Evolutionary conservation across 2,329 filamentous ascomycete species (phyloP), one percentile per base, ranked within the genome.

Genomic region (Fusarium liriodendri): DNA sequence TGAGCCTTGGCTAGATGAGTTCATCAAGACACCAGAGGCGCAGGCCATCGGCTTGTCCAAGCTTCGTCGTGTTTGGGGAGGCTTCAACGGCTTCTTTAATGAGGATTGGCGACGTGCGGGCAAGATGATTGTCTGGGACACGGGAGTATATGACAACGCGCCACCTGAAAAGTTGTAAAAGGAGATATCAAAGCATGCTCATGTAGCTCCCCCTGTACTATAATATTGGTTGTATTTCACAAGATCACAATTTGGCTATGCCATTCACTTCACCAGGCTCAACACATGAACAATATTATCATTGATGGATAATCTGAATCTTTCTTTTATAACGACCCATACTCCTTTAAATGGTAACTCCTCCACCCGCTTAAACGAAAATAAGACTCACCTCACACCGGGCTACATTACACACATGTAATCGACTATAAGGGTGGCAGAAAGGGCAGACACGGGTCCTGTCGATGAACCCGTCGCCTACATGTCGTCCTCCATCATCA

Each of bases 61-160:
- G 65, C 77, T 88, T 11, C 83, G 70, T 14, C 84, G 85, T 71
- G 87, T 86, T 9, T 92, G 90, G 90, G 82, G 83, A 42, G 86
- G 84, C 4, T 89, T 87, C 81, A 92, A 92, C 77, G 90, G 89
- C 13, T 81, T 90, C 57, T 91, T 91, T 78, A 89, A 89, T 72
- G 90, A 92, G 78, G 90, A 92, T 78, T 86, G 84, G 81, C 84
- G 90, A 64, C 85, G 90, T 65, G 79, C 83, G 2, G 90, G 90
- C 1, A 83, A 84, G 70, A 83, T 92, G 72, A 83, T 91, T 32
- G 88, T 92, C 20, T 92, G 90, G 90, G 86, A 89, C 52, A 88
- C 86, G 4, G 83, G 84, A 5, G 66, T 84, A 20, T 83, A 82
- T 58, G 66, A 71, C 18, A 69, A 74, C 14, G 52, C 55, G 7